Base-by-base conservation (phyloP, 2,329 filamentous ascomycete species). In the Phyllosticta citriasiana region DNA sequence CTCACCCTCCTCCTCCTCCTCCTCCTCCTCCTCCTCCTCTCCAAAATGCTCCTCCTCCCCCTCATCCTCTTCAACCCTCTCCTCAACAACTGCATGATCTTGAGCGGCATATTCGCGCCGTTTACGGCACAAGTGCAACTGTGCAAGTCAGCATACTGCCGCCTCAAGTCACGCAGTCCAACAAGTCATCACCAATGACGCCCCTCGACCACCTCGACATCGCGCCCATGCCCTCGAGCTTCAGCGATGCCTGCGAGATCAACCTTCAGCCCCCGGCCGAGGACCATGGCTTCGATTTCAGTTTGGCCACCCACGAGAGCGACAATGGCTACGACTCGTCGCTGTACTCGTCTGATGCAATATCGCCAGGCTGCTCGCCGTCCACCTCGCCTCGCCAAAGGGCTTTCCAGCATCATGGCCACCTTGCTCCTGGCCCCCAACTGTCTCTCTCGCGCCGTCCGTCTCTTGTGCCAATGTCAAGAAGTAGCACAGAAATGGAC, bases 201-300 rank as follows among this genome's bases (percentile, higher is more conserved):
- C 70, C 66, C 59, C 74, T 75, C 68, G 76, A 76, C 64, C 71
- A 74, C 64, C 77, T 84, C 67, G 77, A 83, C 71, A 75, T 78
- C 63, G 73, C 82, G 67, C 77, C 82, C 64, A 79, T 87, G 74
- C 78, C 83, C 65, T 77, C 80, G 16, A 82, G 82, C 63, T 86
- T 84, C 67, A 77, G 84, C 73, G 81, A 79, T 53, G 74, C 81
- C 69, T 69, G 72, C 47, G 75, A 76, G 51, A 70, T 80, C 50
- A 76, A 78, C 64, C 74, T 77, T n/a, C 67, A 71, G 63, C 73
- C 74, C n/a, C 70, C 71, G 16, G 71, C 70, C 33, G 70, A 73
- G 40, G 60, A 63, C 54, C 62, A 57, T 16, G 62, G 54, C 55
- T 72, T 75, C 68, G 68, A 68, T 24, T 74, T 75, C 63, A 60